phyloP scores from a whole-genome alignment of 257 asterid genomes.

The Plantago elongata region DNA sequence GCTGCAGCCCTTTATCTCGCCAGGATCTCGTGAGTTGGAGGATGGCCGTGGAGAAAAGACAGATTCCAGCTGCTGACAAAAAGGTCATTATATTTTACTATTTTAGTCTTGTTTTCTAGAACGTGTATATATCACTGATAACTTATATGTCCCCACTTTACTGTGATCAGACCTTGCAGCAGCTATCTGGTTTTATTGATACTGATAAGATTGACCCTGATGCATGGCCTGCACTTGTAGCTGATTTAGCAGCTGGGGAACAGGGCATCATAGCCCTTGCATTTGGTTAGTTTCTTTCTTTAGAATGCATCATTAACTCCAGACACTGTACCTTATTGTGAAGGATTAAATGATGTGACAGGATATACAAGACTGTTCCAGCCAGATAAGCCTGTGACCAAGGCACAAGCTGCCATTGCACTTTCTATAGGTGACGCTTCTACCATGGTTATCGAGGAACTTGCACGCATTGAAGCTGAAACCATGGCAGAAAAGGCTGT shows the following conservation, averaged over 20 bases:
- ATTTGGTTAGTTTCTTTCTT: conserved; percentile 55
- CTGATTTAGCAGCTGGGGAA: conserved; percentile 85
- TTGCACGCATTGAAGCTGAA: conserved; percentile 95
- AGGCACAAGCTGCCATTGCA: conserved; percentile 95
- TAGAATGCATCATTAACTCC: conserved; percentile 10
- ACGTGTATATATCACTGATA: background rate
- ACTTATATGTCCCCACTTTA: conserved; percentile 20
- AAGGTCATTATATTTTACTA: conserved; percentile 46
- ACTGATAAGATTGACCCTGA: conserved; percentile 83
- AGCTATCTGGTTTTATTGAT: conserved; percentile 87
- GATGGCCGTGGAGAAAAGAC: conserved; percentile 91
- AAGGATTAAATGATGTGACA: conserved; percentile 22
- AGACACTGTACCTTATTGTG: conserved; percentile 11
- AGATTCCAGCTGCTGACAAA: conserved; percentile 72
- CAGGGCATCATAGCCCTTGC: conserved; percentile 86
- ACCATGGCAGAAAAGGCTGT: conserved; percentile 96
- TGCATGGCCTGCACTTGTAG: conserved; percentile 97
- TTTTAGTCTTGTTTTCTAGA: background rate
- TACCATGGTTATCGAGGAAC: conserved; percentile 79
- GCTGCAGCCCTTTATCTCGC: conserved; percentile 79
- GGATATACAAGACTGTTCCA: conserved; percentile 98
- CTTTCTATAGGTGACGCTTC: conserved; percentile 88
- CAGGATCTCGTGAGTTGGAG: conserved; percentile 99
- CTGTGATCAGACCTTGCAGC: conserved; percentile 61
- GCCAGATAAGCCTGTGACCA: conserved; percentile 95